Evolutionary conservation across 2,329 filamentous ascomycete species (phyloP), one percentile per base, ranked within the genome.

Genomic region (Hortaea sp.): DNA sequence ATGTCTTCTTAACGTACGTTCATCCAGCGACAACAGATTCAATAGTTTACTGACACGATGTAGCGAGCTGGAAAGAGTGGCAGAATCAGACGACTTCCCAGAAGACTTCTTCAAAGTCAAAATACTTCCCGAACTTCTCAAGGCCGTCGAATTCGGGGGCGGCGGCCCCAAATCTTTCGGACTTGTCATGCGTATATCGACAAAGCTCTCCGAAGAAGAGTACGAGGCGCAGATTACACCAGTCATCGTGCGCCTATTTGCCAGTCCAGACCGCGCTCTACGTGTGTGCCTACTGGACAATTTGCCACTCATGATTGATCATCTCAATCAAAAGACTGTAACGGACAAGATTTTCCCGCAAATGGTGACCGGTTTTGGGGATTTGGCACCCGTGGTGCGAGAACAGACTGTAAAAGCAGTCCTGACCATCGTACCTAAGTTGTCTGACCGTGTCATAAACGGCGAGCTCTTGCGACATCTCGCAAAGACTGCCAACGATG

Each of bases 51-150:
- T 55, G 34, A 51, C 47, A 1, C 29, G n/a, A 34, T 38, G 56
- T 51, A 76, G 73, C 54, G 87, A 94, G 59, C 77, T 98, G 5
- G 88, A 94, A 54, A 76, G 85, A 49, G 75, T 95, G 5, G 59
- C 60, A 12, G 60, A 63, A 39, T 84, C 88, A 0, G 88, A 95
- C 55, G 89, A 98, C 64, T 95, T 97, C 51, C 92, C 92, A 0
- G 90, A 95, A 61, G 92, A 97, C 49, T 98, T 95, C 65, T 95
- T 97, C 74, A 94, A 94, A 63, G 85, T 94, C 76, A 98, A 97
- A 61, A 81, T 98, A 3, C 74, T 98, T 6, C 92, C 92, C 0
- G 92, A 98, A 62, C 72, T 98, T 29, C 75, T 98, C n/a, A 98
- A 97, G 63, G 95, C 89, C 0, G 88, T 97, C n/a, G 92, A 98